Conservation (phyloP, 768 basidiomycete species). For the Amanita pallidorosea region DNA sequence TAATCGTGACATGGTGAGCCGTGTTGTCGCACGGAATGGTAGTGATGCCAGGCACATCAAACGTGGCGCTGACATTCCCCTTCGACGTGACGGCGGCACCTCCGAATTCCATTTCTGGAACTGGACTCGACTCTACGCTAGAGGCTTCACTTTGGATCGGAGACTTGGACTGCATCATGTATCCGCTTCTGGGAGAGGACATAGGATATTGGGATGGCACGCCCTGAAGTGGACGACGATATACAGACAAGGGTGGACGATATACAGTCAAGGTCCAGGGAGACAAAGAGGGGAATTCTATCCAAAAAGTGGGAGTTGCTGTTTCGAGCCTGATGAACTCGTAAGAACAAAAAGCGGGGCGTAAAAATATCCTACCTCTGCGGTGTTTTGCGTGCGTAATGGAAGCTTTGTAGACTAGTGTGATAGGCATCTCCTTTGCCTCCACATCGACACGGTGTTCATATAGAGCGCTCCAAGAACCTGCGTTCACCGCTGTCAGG, state of each 20-base stretch:
- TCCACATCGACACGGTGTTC: slow-evolving; percentile 28
- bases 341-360: not conserved
- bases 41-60: slow-evolving; percentile 20
- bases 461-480: slow-evolving; percentile 23
- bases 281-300: slow-evolving; percentile 19
- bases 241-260: not conserved
- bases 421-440: slow-evolving; percentile 19
- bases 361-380: slow-evolving; percentile 19
- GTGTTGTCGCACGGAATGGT: slow-evolving; percentile 20
- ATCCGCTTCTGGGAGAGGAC: too few species aligned
- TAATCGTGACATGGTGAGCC: slow-evolving; percentile 22
- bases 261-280: slow-evolving; percentile 19
- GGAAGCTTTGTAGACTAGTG: slow-evolving; percentile 27
- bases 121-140: not conserved
- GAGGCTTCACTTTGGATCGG: not conserved
- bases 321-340: slow-evolving; percentile 24
- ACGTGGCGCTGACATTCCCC: slow-evolving; percentile 22
- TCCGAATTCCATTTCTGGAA: not conserved
- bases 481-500: slow-evolving; percentile 13
- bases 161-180: too few species aligned
- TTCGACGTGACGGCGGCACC: slow-evolving; percentile 13
- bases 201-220: too few species aligned
- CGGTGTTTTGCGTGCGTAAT: slow-evolving; percentile 26
- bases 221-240: too few species aligned
- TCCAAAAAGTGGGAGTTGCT: slow-evolving; percentile 24